Percentiles rank a stretch among this genome's conserved stretches.
Conservation (phyloP, 1,284 basidiomycete genomes). For the Cutaneotrichosporon cavernicola region DNA sequence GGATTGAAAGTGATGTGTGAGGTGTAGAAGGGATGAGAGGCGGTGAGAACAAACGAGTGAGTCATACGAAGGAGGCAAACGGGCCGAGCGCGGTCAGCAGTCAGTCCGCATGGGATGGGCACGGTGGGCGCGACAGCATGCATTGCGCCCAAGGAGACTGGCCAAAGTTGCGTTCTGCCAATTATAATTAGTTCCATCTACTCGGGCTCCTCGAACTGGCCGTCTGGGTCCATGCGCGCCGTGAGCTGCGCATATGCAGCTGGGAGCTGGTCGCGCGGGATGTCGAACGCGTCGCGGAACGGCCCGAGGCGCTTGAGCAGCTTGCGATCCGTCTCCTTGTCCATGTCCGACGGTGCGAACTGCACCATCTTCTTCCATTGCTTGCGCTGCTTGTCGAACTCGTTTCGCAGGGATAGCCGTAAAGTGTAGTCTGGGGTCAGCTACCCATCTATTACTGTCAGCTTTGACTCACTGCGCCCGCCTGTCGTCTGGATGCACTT, state of each 20-base stretch:
- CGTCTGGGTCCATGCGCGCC: constrained; percentile 23
- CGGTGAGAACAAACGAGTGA: background rate
- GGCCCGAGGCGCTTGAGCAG: constrained; percentile 37
- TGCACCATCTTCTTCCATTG: constrained; percentile 34
- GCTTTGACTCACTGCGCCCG: constrained; percentile 40
- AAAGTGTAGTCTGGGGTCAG: constrained; percentile 44
- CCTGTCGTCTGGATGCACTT: constrained; percentile 46
- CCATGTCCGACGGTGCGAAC: constrained; percentile 36
- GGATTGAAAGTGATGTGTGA: background rate
- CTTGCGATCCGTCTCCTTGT: constrained; percentile 34
- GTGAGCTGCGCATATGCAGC: constrained; percentile 31
- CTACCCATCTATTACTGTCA: background rate
- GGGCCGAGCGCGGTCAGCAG: background rate
- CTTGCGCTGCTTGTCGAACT: constrained; percentile 30
- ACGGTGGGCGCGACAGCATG: background rate
- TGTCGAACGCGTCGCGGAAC: constrained; percentile 34
- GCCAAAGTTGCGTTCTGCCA: background rate
- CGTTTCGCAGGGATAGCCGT: constrained; percentile 43
- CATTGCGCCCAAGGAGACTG: background rate
- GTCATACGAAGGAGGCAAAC: background rate
- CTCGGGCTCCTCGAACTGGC: constrained; percentile 13
- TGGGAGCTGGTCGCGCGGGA: constrained; percentile 30
- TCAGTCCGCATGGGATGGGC: background rate
- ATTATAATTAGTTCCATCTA: background rate
- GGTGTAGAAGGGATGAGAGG: background rate